A percentile compares a stretch with the other conserved stretches of the same genome.
Conservation (phyloP, 768 basidiomycete species). For the Boletus edulis region DNA sequence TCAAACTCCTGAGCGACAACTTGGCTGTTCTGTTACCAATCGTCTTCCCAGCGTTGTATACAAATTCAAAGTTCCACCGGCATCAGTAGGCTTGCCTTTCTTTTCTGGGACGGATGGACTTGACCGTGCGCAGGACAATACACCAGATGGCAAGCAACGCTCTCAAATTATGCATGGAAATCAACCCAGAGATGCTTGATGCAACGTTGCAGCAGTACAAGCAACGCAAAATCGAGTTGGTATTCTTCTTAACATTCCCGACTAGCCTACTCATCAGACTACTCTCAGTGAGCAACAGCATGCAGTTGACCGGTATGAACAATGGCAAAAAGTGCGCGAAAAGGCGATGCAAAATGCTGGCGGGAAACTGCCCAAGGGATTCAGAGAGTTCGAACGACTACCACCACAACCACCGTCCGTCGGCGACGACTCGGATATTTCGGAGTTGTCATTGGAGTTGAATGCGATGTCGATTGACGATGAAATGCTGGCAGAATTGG, state of each 20-base stretch:
- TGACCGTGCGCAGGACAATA: slow-evolving; percentile 67
- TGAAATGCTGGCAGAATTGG: slow-evolving; percentile 60
- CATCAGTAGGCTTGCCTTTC: slow-evolving; percentile 68
- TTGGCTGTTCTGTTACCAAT: slow-evolving; percentile 85
- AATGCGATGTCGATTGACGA: slow-evolving; percentile 78
- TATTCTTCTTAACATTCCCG: slow-evolving; percentile 16
- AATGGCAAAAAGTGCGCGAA: slow-evolving; percentile 86
- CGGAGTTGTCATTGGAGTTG: slow-evolving; percentile 88
- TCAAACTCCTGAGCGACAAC: slow-evolving; percentile 98
- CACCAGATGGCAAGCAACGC: slow-evolving; percentile 99
- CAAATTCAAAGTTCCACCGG: slow-evolving; percentile 97
- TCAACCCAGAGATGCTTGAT: slow-evolving; percentile 95
- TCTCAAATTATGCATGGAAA: slow-evolving; percentile 97
- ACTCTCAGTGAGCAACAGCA: slow-evolving; percentile 78
- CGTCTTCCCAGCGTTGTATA: slow-evolving; percentile 94
- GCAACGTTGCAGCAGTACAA: slow-evolving; percentile 92
- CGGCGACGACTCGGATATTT: slow-evolving; percentile 80
- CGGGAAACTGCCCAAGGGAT: slow-evolving; percentile 69
- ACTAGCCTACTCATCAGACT: slow-evolving; percentile 2
- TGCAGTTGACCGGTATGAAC: slow-evolving; percentile 79
- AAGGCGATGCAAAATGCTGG: slow-evolving; percentile 69
- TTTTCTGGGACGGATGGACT: neutral
- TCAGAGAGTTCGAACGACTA: slow-evolving; percentile 62
- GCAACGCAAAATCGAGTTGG: slow-evolving; percentile 81
- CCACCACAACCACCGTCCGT: slow-evolving; percentile 74